Base-by-base conservation (phyloP, 257 asterid species). In the Jasminum sambac region DNA sequence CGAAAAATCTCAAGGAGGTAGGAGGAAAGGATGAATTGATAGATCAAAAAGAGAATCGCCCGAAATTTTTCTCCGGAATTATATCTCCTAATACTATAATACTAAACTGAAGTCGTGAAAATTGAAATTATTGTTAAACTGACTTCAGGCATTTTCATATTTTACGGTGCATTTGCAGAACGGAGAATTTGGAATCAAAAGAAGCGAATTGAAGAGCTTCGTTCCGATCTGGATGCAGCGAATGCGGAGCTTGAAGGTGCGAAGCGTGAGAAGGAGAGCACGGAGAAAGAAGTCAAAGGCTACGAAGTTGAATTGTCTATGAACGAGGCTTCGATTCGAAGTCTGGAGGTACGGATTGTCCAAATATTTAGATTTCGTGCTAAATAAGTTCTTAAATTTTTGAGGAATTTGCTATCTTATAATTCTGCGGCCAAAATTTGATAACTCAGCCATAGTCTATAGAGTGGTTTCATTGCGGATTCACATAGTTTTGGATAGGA, bases 1-100 rank as follows among this genome's bases (percentile, higher is more conserved):
- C 38, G 95, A 90, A 75, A 90, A 87, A 74, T 82, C 90, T 70
- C 93, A 84, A 79, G 97, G 95, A 84, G 94, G 98, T 90, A 74
- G 57, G 26, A 19, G 62, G 10, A 19, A 50, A 19, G 6, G 2
- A 5, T 17, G 59, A 55, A 2, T 55, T 26, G 11, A 55, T 55
- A 23, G 36, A 44, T 16, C 60, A 21, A 67, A 24, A 17, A 8
- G 4, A 8, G 24, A 64, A 38, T n/a, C 5, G 44, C 13, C 23
- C 37, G 41, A 11, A 23, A 19, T 67, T 44, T 21, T n/a, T 40
- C 66, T 59, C 50, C 59, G 12, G 58, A 65, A 7, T 40, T 38
- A 3, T 24, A 0, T 14, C 37, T n/a, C 43, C 17, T 17, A 60
- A 62, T 26, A n/a, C n/a, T n/a, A n/a, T n/a, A n/a, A n/a, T n/a